These are phyloP conservation scores for Gilbertella persicaria DNA, from an alignment of 371 early-diverging fungal species.

Conservation along the genomic window DNA sequence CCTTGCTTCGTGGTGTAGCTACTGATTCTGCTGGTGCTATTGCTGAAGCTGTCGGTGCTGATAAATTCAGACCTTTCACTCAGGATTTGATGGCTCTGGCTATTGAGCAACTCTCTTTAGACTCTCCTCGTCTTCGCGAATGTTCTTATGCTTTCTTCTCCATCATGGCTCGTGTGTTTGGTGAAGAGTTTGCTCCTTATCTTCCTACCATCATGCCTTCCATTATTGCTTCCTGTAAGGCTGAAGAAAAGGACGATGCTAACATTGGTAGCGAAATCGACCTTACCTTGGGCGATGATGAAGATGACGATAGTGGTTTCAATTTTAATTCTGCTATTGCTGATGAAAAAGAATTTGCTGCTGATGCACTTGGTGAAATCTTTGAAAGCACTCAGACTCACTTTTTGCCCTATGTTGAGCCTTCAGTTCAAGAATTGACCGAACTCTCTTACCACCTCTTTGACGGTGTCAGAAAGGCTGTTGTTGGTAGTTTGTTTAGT, in stretches of 20 bases:
- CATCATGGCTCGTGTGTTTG: conserved; percentile 79
- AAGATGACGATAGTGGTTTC: conserved; percentile 51
- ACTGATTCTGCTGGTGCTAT: conserved; percentile 86
- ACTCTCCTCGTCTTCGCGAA: conserved; percentile 77
- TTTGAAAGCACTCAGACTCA: conserved; percentile 75
- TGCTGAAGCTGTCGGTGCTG: conserved; percentile 87
- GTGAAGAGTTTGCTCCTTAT: conserved; percentile 80
- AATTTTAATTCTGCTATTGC: conserved; percentile 82
- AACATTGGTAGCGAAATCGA: conserved; percentile 50
- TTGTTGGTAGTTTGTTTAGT: conserved; percentile 67
- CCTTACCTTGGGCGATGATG: conserved; percentile 38
- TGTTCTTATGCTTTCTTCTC: conserved; percentile 88
- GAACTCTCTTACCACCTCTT: conserved; percentile 69
- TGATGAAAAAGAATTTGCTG: conserved; percentile 91
- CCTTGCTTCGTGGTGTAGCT: conserved; percentile 82
- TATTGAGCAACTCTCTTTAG: conserved; percentile 74
- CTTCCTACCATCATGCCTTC: conserved; percentile 75
- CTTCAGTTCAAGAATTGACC: conserved; percentile 63
- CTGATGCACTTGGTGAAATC: conserved; percentile 83
- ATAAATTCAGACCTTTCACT: conserved; percentile 76
- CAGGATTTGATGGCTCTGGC: conserved; percentile 75
- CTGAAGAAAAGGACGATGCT: conserved; percentile 65
- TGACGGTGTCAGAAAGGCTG: conserved; percentile 85
- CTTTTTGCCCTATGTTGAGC: conserved; percentile 86
- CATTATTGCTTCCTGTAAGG: conserved; percentile 71